These are phyloP conservation scores for Xylaria sp. DNA, from an alignment of 2,329 filamentous ascomycete genomes.

Conservation along the genomic window DNA sequence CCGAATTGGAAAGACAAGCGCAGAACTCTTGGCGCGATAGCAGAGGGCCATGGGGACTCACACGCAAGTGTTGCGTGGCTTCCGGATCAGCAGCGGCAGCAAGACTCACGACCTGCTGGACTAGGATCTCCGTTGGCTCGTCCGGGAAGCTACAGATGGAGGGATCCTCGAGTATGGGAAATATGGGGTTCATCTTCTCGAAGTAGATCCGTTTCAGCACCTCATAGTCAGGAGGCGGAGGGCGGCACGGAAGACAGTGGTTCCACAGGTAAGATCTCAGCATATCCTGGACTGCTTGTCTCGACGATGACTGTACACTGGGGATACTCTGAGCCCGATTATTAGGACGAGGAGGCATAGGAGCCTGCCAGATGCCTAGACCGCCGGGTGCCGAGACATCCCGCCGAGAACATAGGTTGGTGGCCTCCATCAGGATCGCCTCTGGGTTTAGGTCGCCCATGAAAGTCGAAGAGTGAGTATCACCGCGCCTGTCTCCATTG, in stretches of 20 bases:
- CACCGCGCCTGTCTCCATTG: slow-evolving; percentile 18
- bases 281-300: slow-evolving; percentile 28
- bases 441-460: slow-evolving; percentile 57
- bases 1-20: slow-evolving; percentile 42
- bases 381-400: slow-evolving; percentile 45
- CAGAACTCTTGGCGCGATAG: slow-evolving; percentile 46
- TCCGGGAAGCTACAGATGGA: slow-evolving; percentile 26
- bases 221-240: slow-evolving; percentile 42
- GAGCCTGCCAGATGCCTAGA: slow-evolving; percentile 51
- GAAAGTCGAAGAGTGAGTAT: slow-evolving; percentile 40
- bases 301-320: slow-evolving; percentile 23
- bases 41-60: slow-evolving; percentile 37
- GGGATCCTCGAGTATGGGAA: slow-evolving; percentile 44
- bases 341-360: slow-evolving; percentile 19
- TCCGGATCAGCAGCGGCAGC: slow-evolving; percentile 48
- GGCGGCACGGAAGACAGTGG: slow-evolving; percentile 44
- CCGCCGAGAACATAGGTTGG: slow-evolving; percentile 35
- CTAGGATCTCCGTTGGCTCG: slow-evolving; percentile 35
- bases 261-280: slow-evolving; percentile 39
- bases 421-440: slow-evolving; percentile 53
- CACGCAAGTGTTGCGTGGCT: slow-evolving; percentile 40
- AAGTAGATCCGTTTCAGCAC: slow-evolving; percentile 44
- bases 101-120: slow-evolving; percentile 51
- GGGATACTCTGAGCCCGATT: slow-evolving; percentile 5
- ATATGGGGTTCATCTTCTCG: slow-evolving; percentile 50